These are phyloP conservation scores for Macrolepiota dolichaula DNA, from an alignment of 768 basidiomycete species.

Conservation along the genomic window DNA sequence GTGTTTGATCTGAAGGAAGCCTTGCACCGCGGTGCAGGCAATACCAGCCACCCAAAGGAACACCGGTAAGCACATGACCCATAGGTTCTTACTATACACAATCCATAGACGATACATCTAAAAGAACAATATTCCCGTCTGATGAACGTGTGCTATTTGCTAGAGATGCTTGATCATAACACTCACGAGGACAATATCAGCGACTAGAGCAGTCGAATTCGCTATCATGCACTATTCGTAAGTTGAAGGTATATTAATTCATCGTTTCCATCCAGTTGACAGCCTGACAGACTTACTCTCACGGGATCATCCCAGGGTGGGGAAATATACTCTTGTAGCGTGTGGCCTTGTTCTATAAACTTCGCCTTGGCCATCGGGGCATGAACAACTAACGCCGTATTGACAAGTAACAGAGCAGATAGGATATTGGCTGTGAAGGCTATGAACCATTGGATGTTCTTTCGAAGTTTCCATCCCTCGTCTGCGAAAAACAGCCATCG, in stretches of 20 bases:
- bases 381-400: neutral
- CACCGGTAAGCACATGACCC: constrained; percentile 3
- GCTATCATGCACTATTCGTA: neutral
- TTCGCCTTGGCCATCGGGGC: neutral
- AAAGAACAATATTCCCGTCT: too few relatives aligned
- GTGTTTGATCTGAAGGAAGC: constrained; percentile 4
- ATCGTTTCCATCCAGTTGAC: neutral
- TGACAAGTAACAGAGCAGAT: neutral
- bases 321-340: neutral
- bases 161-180: neutral
- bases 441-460: constrained; percentile 2
- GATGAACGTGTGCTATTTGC: too few relatives aligned
- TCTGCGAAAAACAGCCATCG: constrained; percentile 8
- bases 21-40: neutral
- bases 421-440: neutral
- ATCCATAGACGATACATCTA: constrained; percentile 12
- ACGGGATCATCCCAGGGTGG: neutral
- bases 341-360: neutral
- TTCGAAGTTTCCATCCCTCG: constrained; percentile 8
- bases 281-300: neutral
- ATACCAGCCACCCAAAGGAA: constrained; percentile 12
- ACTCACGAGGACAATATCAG: neutral
- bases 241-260: too few relatives aligned
- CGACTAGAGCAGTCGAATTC: neutral
- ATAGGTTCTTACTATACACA: neutral